phyloP scores from a whole-genome alignment of 805 yeast genomes.

The Lipomyces chichibuensis region DNA sequence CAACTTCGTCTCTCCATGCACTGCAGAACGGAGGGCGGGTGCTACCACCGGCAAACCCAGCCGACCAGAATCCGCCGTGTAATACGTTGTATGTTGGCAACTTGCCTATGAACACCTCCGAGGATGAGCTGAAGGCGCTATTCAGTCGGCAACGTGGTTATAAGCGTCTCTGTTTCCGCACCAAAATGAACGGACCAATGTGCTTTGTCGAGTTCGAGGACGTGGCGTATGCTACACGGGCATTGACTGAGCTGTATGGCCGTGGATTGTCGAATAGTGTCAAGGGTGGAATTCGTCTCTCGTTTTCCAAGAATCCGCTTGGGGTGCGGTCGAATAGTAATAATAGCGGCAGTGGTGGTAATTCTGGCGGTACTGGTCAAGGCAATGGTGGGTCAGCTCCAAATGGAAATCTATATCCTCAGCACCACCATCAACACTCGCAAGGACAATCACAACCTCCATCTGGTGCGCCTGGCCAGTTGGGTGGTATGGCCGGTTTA shows the following conservation, averaged over 20 bases:
- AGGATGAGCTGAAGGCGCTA: slow-evolving; percentile 82
- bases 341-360: slow-evolving; percentile 41
- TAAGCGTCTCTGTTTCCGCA: slow-evolving; percentile 87
- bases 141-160: slow-evolving; percentile 91
- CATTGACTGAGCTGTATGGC: slow-evolving; percentile 92
- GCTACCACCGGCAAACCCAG: slow-evolving; percentile 79
- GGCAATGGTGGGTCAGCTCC: slow-evolving; percentile 3
- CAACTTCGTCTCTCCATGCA: slow-evolving; percentile 42
- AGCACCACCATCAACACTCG: slow-evolving; percentile 12
- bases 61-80: slow-evolving; percentile 99
- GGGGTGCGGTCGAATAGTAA: slow-evolving; percentile 82
- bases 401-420: slow-evolving; percentile 2
- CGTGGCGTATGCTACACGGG: slow-evolving; percentile 88
- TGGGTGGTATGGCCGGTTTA: background rate
- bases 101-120: slow-evolving; percentile 95
- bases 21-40: slow-evolving; percentile 48
- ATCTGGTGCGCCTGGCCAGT: background rate
- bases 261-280: slow-evolving; percentile 83
- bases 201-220: slow-evolving; percentile 99
- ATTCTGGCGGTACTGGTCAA: slow-evolving; percentile 23
- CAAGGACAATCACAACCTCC: slow-evolving; percentile 3
- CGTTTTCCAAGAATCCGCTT: slow-evolving; percentile 93
- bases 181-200: slow-evolving; percentile 91
- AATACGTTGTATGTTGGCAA: slow-evolving; percentile 96
- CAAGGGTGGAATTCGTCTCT: slow-evolving; percentile 92